A percentile compares a stretch with the other conserved stretches of the same genome.
phyloP scores from a whole-genome alignment of 2,329 filamentous ascomycete genomes.

The Diaporthe batatas region DNA sequence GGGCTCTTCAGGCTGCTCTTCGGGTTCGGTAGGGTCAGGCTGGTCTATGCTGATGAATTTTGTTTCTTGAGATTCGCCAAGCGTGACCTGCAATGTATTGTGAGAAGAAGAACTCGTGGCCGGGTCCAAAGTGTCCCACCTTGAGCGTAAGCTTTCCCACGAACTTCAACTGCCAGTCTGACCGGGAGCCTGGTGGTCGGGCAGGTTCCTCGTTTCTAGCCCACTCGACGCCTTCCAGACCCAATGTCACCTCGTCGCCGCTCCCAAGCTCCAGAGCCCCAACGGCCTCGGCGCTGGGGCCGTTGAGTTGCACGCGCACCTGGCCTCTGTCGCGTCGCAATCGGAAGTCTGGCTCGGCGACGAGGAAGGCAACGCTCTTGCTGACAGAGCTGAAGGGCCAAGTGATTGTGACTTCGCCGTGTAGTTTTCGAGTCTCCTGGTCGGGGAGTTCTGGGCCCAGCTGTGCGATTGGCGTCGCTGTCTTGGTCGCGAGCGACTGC shows the following conservation, averaged over 20 bases:
- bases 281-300: constrained; percentile 77
- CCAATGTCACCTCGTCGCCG: constrained; percentile 80
- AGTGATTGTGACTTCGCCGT: constrained; percentile 83
- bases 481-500: constrained; percentile 44
- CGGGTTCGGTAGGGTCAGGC: constrained; percentile 45
- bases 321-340: constrained; percentile 83
- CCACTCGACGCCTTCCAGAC: constrained; percentile 78
- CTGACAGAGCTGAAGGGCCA: constrained; percentile 92
- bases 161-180: constrained; percentile 73
- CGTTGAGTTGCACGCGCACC: constrained; percentile 81
- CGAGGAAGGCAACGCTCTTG: constrained; percentile 79
- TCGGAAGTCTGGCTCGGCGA: constrained; percentile 88
- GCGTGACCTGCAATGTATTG: constrained; percentile 54
- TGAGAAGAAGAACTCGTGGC: constrained; percentile 39
- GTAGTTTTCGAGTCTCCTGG: constrained; percentile 62
- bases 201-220: constrained; percentile 63
- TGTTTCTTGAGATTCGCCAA: constrained; percentile 61
- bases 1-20: constrained; percentile 34
- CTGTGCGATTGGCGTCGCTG: constrained; percentile 66
- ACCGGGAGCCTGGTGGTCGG: constrained; percentile 62
- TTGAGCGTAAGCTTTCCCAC: constrained; percentile 62
- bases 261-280: constrained; percentile 78
- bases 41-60: constrained; percentile 68
- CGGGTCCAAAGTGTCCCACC: constrained; percentile 50
- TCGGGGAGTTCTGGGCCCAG: constrained; percentile 63